Percentiles rank a stretch among this genome's conserved stretches.
These are phyloP conservation scores for Pseudocercospora ulei DNA, from an alignment of 2,329 filamentous ascomycete genomes.

Conservation along the genomic window DNA sequence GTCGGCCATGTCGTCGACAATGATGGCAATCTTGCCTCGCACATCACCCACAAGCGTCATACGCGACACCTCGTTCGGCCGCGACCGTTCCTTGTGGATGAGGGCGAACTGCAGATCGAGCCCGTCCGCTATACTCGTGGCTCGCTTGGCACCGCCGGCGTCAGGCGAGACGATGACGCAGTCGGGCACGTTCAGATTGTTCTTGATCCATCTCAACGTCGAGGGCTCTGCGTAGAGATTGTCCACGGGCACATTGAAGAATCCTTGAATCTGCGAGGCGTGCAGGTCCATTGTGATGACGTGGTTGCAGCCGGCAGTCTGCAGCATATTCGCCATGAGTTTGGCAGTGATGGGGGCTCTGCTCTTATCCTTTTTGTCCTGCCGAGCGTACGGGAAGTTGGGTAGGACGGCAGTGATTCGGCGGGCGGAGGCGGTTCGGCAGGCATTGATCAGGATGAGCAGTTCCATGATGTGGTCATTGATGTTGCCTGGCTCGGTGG, in stretches of 20 bases:
- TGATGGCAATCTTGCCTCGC: constrained; percentile 78
- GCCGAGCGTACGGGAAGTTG: constrained; percentile 91
- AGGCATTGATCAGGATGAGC: constrained; percentile 95
- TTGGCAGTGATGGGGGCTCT: constrained; percentile 94
- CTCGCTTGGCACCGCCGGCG: constrained; percentile 86
- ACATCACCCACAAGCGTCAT: constrained; percentile 97
- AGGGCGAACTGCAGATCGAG: constrained; percentile 84
- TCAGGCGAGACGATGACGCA: constrained; percentile 93
- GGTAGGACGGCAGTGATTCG: constrained; percentile 92
- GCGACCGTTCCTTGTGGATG: constrained; percentile 90
- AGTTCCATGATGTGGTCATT: constrained; percentile 98
- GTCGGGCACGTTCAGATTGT: constrained; percentile 70
- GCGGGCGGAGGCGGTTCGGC: constrained; percentile 72
- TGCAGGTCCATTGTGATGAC: constrained; percentile 96
- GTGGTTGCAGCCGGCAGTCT: constrained; percentile 84
- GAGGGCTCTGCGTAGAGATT: constrained; percentile 91
- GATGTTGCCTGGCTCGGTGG: constrained; percentile 87
- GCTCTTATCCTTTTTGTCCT: constrained; percentile 96
- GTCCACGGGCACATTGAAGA: constrained; percentile 75
- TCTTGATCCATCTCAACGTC: constrained; percentile 79
- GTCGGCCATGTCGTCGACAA: constrained; percentile 97
- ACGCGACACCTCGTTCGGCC: constrained; percentile 80
- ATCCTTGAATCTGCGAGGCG: constrained; percentile 86
- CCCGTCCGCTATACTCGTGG: constrained; percentile 84
- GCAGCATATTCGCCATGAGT: constrained; percentile 94